These are phyloP conservation scores for Sphagnum fallax DNA, from an alignment of 228 moss, liverwort and hornwort species.

Conservation along the genomic window DNA sequence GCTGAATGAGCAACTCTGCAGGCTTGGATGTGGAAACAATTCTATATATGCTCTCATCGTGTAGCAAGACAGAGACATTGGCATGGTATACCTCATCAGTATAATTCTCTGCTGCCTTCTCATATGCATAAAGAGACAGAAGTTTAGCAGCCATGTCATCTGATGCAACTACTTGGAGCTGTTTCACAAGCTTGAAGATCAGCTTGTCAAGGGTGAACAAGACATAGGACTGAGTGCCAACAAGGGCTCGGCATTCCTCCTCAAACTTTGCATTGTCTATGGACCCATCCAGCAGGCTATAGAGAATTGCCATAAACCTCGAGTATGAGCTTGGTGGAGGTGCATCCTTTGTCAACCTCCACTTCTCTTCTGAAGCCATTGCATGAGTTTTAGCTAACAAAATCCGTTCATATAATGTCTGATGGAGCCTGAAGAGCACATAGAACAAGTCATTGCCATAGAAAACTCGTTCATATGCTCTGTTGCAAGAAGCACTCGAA, in stretches of 20 bases:
- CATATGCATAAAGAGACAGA: conserved; percentile 31
- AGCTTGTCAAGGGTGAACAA: conserved; percentile 53
- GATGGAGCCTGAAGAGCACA: conserved; percentile 50
- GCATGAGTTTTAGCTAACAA: conserved; percentile 47
- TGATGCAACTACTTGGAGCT: conserved; percentile 43
- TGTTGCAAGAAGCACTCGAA: conserved; percentile 11
- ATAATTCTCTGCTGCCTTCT: conserved; percentile 18
- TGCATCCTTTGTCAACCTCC: conserved; percentile 43
- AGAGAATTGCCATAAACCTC: conserved; percentile 42
- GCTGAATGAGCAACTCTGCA: conserved; percentile 32
- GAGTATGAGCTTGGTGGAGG: conserved; percentile 38
- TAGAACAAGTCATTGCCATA: conserved; percentile 50
- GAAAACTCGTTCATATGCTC: conserved; percentile 17
- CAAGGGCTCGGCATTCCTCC: conserved; percentile 52
- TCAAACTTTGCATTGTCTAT: conserved; percentile 53
- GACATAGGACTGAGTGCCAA: conserved; percentile 55
- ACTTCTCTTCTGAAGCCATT: conserved; percentile 43
- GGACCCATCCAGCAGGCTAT: conserved; percentile 41
- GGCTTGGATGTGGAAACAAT: conserved; percentile 38
- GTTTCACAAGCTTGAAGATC: conserved; percentile 53
- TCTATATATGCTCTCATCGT: conserved; percentile 50
- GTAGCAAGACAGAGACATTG: conserved; percentile 36
- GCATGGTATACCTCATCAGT: conserved; percentile 45
- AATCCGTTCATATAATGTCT: conserved; percentile 52
- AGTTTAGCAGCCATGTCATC: conserved; percentile 43